Base-by-base conservation (phyloP, 2,329 filamentous ascomycete genomes). In the Neoascochyta sp. region DNA sequence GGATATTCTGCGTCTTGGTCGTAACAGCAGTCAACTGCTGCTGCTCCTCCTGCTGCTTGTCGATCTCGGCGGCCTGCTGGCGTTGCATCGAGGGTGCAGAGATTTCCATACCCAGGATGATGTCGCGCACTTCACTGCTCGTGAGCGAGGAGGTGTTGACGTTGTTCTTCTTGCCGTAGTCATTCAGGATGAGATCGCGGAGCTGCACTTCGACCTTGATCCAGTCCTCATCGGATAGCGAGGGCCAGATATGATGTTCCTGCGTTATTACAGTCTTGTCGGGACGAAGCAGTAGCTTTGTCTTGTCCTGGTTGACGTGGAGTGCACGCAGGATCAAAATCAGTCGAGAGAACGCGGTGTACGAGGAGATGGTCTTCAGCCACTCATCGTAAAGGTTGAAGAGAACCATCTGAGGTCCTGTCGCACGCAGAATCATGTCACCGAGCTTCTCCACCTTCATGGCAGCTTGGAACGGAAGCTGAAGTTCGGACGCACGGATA, bases 101-200 rank as follows among this genome's bases (percentile, higher is more conserved):
- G 36, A 98, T 98, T 63, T 98, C 93, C 93, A 98, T 98, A 75
- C 92, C 92, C 43, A 98, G 69, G 52, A 98, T 98, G 54, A 98
- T 96, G 58, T 98, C 92, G 52, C 92, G 82, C 28, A 98, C 92
- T 77, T 98, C 92, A 53, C 86, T 95, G 60, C 81, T 95, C 1
- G 92, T 98, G 66, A 98, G 74, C 62, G 88, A 95, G 10, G 93
- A 93, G 9, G 92, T 90, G 53, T 98, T 98, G 70, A 98, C 92
- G 51, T 96, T 98, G 73, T 98, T 98, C 77, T 98, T 98, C 78
- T 96, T 98, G 59, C 92, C 92, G 60, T 98, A 98, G 61, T 98
- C 92, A 49, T 96, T 95, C 48, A 98, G 62, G 53, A 98, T 98
- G 45, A 98, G 71, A 71, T 98, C 92, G 62, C 92, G 83, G 22